Conservation (phyloP, 176 grass and related monocot genomes). For the Phoenix dactylifera region DNA sequence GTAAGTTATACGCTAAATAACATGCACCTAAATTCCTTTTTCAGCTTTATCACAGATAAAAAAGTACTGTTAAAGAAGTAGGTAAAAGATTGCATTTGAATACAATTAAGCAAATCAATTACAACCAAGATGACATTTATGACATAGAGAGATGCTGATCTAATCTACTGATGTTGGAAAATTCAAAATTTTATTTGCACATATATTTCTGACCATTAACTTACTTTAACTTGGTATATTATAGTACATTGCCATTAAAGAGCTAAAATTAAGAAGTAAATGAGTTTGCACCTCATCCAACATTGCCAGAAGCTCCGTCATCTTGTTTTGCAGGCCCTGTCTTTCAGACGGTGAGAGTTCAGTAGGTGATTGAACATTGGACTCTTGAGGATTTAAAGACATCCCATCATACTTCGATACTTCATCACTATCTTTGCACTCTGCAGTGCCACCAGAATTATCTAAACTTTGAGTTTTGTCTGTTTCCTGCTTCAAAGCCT, state of each 20-base stretch:
- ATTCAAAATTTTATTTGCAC: too few relatives aligned
- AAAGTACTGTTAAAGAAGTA: too few relatives aligned
- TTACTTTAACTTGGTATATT: too few relatives aligned
- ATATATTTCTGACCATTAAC: too few relatives aligned
- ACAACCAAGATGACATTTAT: too few relatives aligned
- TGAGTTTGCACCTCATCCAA: slow-evolving; percentile 68
- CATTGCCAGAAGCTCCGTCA: slow-evolving; percentile 81
- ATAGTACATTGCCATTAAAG: neutral
- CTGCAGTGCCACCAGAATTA: slow-evolving; percentile 23
- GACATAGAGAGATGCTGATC: too few relatives aligned
- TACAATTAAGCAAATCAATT: too few relatives aligned
- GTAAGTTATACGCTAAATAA: too few relatives aligned
- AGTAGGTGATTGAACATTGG: slow-evolving; percentile 29
- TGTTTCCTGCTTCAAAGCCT: slow-evolving; percentile 56
- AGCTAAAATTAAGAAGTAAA: slow-evolving; percentile 1
- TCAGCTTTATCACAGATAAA: too few relatives aligned
- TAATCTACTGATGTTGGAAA: too few relatives aligned
- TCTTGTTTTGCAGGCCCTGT: slow-evolving; percentile 92
- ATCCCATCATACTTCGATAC: slow-evolving; percentile 42
- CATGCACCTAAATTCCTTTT: too few relatives aligned
- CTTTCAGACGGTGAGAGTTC: slow-evolving; percentile 77
- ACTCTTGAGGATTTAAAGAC: slow-evolving; percentile 47
- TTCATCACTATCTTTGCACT: slow-evolving; percentile 44
- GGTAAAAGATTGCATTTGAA: too few relatives aligned
- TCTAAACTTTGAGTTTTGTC: slow-evolving; percentile 35